Percentiles rank a stretch among this genome's conserved stretches.
These are phyloP conservation scores for Plantago coronopus DNA, from an alignment of 305 asterid genomes.

Conservation along the genomic window DNA sequence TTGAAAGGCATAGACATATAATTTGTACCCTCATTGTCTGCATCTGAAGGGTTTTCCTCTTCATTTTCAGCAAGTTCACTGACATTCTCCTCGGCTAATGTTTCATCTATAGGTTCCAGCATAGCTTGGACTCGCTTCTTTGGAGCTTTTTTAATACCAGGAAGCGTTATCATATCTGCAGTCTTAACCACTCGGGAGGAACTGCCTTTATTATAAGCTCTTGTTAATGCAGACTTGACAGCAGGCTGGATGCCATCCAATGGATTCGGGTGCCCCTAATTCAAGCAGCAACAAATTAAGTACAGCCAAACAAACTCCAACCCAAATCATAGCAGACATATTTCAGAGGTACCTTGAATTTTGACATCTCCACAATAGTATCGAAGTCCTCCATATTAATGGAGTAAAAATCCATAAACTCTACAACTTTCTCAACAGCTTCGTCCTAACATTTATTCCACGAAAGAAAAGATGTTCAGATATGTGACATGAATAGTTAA, in stretches of 20 bases:
- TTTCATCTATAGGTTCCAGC: constrained; percentile 81
- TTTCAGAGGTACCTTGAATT: constrained; percentile 55
- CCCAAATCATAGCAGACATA: constrained; percentile 7
- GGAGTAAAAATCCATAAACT: constrained; percentile 88
- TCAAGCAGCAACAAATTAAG: constrained; percentile 20
- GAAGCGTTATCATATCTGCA: constrained; percentile 83
- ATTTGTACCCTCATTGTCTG: constrained; percentile 67
- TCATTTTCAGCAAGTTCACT: constrained; percentile 50
- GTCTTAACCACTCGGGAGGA: constrained; percentile 73
- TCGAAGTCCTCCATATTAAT: constrained; percentile 89
- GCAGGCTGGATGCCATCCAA: constrained; percentile 83
- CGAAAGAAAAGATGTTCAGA: constrained; percentile 21
- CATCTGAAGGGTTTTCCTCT: constrained; percentile 60
- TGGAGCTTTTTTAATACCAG: constrained; percentile 84
- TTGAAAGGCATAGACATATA: not conserved
- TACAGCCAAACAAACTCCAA: constrained; percentile 10
- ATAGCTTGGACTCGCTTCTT: constrained; percentile 91
- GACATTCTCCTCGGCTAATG: constrained; percentile 41
- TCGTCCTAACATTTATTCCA: constrained; percentile 62
- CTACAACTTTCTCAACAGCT: constrained; percentile 78
- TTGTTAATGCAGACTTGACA: constrained; percentile 87
- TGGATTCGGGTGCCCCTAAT: constrained; percentile 79
- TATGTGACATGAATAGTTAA: not conserved
- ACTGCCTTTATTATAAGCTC: constrained; percentile 89
- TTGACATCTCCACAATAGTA: constrained; percentile 71